Conservation (phyloP, 768 basidiomycete genomes). For the Myochromella boudieri region DNA sequence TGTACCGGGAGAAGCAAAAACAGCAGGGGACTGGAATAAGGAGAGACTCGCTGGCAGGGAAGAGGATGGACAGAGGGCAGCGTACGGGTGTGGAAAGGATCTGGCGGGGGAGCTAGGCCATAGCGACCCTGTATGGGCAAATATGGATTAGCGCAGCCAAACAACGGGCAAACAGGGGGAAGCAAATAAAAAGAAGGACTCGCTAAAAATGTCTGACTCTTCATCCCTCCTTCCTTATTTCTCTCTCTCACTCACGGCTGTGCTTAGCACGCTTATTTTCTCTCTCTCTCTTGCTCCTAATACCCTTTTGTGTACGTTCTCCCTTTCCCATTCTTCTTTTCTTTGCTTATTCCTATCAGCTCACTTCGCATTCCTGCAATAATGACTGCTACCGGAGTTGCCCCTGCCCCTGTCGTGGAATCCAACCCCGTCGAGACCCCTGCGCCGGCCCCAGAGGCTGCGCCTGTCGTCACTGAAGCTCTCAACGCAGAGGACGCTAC, state of each 20-base stretch:
- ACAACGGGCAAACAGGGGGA: slow-evolving; percentile 41
- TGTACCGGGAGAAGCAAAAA: no score
- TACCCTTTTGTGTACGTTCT: slow-evolving; percentile 47
- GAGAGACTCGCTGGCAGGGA: no score
- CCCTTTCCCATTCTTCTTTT: slow-evolving; percentile 11
- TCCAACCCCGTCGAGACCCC: slow-evolving; percentile 47
- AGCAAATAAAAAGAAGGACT: slow-evolving; percentile 45
- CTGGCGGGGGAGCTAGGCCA: no score
- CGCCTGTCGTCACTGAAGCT: slow-evolving; percentile 58
- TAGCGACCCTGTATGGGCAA: slow-evolving; percentile 34
- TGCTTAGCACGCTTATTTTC: slow-evolving; percentile 59
- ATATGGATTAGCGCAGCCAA: slow-evolving; percentile 37
- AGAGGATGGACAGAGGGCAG: no score
- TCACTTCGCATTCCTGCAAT: slow-evolving; percentile 60
- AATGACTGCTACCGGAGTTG: slow-evolving; percentile 80
- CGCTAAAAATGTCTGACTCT: slow-evolving; percentile 37
- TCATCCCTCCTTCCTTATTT: slow-evolving; percentile 62
- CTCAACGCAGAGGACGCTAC: slow-evolving; percentile 35
- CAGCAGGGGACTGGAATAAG: no score
- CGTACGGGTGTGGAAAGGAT: no score
- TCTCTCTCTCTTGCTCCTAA: slow-evolving; percentile 61
- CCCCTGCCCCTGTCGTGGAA: slow-evolving; percentile 51
- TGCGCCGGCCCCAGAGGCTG: slow-evolving; percentile 32
- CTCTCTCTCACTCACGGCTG: slow-evolving; percentile 34
- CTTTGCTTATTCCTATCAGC: slow-evolving; percentile 33